These are phyloP conservation scores for Colletotrichum acutatum DNA, from an alignment of 2,329 filamentous ascomycete species.

Conservation along the genomic window DNA sequence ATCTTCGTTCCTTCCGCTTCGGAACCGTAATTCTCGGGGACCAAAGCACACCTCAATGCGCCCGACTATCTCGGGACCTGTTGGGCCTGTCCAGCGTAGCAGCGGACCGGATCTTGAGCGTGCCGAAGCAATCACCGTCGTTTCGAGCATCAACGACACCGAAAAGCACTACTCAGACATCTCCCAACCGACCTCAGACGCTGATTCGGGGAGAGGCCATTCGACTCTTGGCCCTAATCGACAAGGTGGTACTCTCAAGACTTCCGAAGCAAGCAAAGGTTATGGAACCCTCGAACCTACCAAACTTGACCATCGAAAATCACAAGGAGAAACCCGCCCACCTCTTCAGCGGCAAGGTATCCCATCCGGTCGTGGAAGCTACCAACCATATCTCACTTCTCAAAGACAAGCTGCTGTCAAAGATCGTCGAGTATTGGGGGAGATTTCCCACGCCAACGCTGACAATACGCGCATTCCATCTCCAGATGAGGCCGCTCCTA, in stretches of 20 bases:
- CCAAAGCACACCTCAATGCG: background rate
- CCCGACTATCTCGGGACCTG: constrained; percentile 46
- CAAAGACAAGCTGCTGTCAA: background rate
- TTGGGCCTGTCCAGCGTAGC: constrained; percentile 51
- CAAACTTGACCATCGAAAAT: background rate
- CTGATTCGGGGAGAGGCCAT: background rate
- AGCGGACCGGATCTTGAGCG: constrained; percentile 48
- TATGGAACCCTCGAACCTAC: background rate
- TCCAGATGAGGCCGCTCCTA: background rate
- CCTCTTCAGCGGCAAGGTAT: constrained; percentile 25
- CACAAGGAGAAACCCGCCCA: background rate
- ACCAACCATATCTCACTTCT: background rate
- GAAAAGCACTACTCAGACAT: background rate
- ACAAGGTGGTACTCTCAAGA: background rate
- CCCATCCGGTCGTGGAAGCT: background rate
- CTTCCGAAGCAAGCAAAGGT: background rate
- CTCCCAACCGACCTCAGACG: background rate
- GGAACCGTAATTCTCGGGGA: constrained; percentile 6
- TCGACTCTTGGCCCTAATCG: background rate
- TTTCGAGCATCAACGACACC: constrained; percentile 44
- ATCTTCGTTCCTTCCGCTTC: constrained; percentile 25
- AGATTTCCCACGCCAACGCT: constrained; percentile 17
- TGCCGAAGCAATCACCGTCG: constrained; percentile 47
- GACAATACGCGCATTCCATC: background rate
- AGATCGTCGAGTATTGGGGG: constrained; percentile 21